Evolutionary conservation across 441 rosid species (phyloP), one percentile per base, ranked within the genome.

Genomic region (Omphalea diandra): DNA sequence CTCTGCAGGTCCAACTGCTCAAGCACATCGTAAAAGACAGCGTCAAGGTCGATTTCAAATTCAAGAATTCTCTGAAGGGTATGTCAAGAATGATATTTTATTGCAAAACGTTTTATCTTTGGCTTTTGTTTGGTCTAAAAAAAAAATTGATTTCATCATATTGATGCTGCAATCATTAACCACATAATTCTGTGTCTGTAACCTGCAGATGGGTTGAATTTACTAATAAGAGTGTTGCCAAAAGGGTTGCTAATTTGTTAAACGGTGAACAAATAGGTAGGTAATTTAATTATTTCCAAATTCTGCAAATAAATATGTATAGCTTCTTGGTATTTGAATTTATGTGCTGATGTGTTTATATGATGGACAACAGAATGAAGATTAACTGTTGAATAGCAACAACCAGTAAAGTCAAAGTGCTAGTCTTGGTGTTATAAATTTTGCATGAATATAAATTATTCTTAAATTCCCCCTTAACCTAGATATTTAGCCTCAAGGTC

Each of bases 241-340:
- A 91, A 79, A 84, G 85, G 64, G 91, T 90, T 40, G 97, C 96
- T 1, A 82, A 87, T 52, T 77, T 88, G 91, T 80, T 91, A 63
- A 94, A 91, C 70, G 95, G 98, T 77, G 94, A 94, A 86, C 97
- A 87, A 76, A 83, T 91, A 63, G 98, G 97, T 94, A 77, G 44
- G 70, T 65, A 46, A 1, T 5, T 57, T 14, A 29, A 0, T 24
- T 56, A 20, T 43, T 38, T 22, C 11, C 36, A 1, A 54, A 20
- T 43, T 68, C 20, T 24, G 7, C 0, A 49, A 46, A 57, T 20
- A 46, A 31, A 62, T 53, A 31, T n/a, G 55, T 9, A 22, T 65
- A 20, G 20, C 58, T n/a, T 4, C 2, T 41, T 33, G 41, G 40
- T 67, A 18, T n/a, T 31, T 11, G 18, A 17, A 44, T 47, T 29